phyloP scores from a whole-genome alignment of 2,329 filamentous ascomycete species.

The Diaporthe sp. region DNA sequence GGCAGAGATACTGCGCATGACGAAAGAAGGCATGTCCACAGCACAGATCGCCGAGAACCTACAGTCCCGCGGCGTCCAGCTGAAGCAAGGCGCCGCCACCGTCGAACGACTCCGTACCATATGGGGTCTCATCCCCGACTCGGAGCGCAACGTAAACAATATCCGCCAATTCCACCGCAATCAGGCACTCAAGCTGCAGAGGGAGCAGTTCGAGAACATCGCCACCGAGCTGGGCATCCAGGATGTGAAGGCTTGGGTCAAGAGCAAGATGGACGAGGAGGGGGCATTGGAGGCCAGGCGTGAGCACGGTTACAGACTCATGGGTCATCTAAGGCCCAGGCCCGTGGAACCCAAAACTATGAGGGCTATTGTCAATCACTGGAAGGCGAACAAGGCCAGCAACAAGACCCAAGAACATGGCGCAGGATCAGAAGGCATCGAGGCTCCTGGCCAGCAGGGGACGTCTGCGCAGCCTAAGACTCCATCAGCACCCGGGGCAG shows the following conservation, averaged over 20 bases:
- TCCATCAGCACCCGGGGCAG: background rate
- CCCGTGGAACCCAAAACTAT: background rate
- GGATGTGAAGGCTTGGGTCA: conserved; percentile 32
- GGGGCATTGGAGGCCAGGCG: conserved; percentile 27
- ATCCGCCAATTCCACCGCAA: conserved; percentile 25
- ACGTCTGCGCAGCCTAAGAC: background rate
- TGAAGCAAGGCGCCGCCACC: conserved; percentile 29
- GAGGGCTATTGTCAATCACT: conserved; percentile 2
- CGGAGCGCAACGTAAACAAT: conserved; percentile 20
- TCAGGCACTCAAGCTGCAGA: conserved; percentile 19
- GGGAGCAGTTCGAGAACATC: conserved; percentile 36
- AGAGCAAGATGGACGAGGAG: conserved; percentile 38
- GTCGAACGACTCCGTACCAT: conserved; percentile 35
- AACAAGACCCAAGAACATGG: background rate
- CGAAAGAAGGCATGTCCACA: conserved; percentile 26
- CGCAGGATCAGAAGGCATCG: background rate
- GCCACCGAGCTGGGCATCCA: conserved; percentile 33
- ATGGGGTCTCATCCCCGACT: conserved; percentile 28
- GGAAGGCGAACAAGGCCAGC: background rate
- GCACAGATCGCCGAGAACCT: conserved; percentile 37
- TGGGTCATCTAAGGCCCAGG: conserved; percentile 32
- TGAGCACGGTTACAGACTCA: conserved; percentile 32
- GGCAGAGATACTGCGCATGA: conserved; percentile 40
- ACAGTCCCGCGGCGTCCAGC: conserved; percentile 26
- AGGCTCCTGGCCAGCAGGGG: background rate